phyloP scores from a whole-genome alignment of 768 basidiomycete species.

The Leccinum broughii region DNA sequence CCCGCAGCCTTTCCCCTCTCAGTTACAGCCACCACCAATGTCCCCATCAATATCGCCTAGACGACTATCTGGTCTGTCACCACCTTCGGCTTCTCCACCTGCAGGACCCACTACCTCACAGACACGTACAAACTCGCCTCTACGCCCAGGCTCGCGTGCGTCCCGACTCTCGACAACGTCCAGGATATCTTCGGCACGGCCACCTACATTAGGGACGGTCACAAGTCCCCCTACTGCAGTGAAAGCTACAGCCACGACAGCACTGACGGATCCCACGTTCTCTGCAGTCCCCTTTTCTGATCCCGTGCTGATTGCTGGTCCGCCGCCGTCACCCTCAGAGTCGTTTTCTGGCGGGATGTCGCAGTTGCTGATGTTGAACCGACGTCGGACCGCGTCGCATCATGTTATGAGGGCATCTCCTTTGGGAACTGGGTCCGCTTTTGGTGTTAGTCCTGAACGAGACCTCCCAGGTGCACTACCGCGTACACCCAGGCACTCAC shows the following conservation, averaged over 20 bases:
- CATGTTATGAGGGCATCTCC: conserved; percentile 54
- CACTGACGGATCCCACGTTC: conserved; percentile 56
- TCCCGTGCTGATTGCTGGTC: conserved; percentile 32
- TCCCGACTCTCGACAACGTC: conserved; percentile 71
- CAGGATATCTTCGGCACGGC: conserved; percentile 61
- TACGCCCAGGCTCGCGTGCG: conserved; percentile 72
- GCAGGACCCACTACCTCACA: conserved; percentile 38
- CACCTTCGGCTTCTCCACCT: conserved; percentile 20
- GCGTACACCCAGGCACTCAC: conserved; percentile 3
- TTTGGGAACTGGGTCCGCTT: conserved; percentile 30
- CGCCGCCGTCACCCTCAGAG: conserved; percentile 62
- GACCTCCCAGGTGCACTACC: conserved; percentile 8
- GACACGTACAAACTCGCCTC: conserved; percentile 48
- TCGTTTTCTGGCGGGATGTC: conserved; percentile 63
- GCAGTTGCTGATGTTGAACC: conserved; percentile 38
- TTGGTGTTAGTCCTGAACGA: neutral
- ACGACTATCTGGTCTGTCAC: conserved; percentile 2
- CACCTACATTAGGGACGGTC: conserved; percentile 56
- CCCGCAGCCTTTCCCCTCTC: conserved; percentile 19
- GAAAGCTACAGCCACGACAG: conserved; percentile 70
- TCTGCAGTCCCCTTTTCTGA: conserved; percentile 45
- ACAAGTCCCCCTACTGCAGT: conserved; percentile 41
- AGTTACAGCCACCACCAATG: conserved; percentile 38
- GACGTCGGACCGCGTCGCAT: conserved; percentile 62
- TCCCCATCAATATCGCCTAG: conserved; percentile 4